Evolutionary conservation across 306 rosid species (phyloP), one percentile per base, ranked within the genome.

Genomic region (Alnus glutinosa): DNA sequence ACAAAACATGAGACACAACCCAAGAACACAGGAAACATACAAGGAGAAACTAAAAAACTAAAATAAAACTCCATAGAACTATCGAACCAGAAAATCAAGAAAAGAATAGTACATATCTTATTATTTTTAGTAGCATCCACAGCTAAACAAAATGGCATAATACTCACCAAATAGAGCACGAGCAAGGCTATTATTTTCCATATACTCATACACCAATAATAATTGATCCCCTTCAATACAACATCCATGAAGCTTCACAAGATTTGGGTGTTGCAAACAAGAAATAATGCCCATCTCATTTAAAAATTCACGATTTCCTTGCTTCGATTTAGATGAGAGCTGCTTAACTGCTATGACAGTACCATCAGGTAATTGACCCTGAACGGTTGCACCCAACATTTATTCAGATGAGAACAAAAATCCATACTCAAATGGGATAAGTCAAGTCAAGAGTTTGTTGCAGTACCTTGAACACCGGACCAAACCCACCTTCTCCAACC

Each of bases 401-500:
- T 34, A 50, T 76, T 49, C 73, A 79, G 46, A 76, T 51, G 28
- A 75, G 71, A 36, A 55, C 36, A 44, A n/a, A 78, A 81, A 69
- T 69, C 55, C 68, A 62, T 30, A 46, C 7, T 75, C 5, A 4
- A 57, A 76, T 32, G 55, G 82, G 67, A 77, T 34, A 68, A 39
- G 32, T 44, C 30, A 71, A 46, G 4, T 39, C 28, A 34, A 59
- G 37, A 77, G 11, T 70, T 64, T 50, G 59, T 49, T 36, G 75
- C 66, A 75, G 32, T 67, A 89, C 93, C 90, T 89, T 89, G 87
- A 80, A 89, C 23, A 89, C 96, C 19, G 93, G 91, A 74, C 91
- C 96, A 72, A 91, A 91, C 69, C 93, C 93, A 16, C 92, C 93
- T 88, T 91, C 92, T 75, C 96, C 96, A 51, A 91, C 82, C 79